Percentiles rank a stretch among this genome's conserved stretches.
Evolutionary conservation across 2,329 filamentous ascomycete species (phyloP).

Genomic region (Raffaelea deltoideospora): DNA sequence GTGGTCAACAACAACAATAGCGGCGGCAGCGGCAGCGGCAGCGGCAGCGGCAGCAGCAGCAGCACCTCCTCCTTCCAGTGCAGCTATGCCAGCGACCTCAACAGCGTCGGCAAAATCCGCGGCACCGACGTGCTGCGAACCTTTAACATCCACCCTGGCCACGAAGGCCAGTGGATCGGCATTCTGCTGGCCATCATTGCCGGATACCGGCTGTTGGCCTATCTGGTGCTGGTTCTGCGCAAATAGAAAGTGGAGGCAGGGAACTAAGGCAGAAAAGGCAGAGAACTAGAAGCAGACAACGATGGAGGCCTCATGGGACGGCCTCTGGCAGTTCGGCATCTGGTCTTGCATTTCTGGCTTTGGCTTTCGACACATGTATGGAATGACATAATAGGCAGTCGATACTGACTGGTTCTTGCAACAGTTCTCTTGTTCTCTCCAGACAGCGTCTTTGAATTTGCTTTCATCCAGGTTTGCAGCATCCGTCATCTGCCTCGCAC

Average conservation of each 20-base stretch:
- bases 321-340: no score
- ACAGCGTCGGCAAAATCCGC: slow-evolving; percentile 50
- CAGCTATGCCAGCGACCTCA: slow-evolving; percentile 52
- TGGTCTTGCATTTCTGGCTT: no score
- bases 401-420: no score
- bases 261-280: neutral
- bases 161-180: slow-evolving; percentile 54
- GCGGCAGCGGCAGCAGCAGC: slow-evolving; percentile 26
- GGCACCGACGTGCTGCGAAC: slow-evolving; percentile 54
- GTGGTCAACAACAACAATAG: slow-evolving; percentile 21
- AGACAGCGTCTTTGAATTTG: no score
- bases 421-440: no score
- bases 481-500: no score
- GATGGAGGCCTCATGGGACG: no score
- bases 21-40: no score
- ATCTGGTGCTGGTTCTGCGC: slow-evolving; percentile 1
- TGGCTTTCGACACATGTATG: no score
- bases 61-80: no score
- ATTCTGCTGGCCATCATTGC: slow-evolving; percentile 64
- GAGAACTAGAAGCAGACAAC: neutral
- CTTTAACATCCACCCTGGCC: slow-evolving; percentile 53
- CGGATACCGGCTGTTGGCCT: slow-evolving; percentile 39
- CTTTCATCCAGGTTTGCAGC: no score
- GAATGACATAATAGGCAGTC: no score
- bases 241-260: neutral